Base-by-base conservation (phyloP, 352 stramenopile species). In the Pythium aphanidermatum region DNA sequence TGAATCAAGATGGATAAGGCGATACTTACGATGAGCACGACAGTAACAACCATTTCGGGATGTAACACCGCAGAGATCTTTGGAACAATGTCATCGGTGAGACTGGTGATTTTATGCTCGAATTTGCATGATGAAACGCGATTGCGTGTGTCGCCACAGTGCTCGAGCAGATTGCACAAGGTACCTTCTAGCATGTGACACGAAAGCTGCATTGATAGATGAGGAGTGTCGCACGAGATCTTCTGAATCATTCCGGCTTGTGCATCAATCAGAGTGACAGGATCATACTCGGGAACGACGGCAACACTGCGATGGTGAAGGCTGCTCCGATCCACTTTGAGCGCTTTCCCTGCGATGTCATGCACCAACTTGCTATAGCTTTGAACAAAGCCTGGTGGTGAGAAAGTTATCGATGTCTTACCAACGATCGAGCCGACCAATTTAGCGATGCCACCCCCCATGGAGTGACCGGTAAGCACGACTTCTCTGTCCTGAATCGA, bases 141-240 rank as follows among this genome's bases (percentile, higher is more conserved):
- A 7, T 61, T 43, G 23, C 68, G 59, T 4, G 61, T 38, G 51
- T 86, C 79, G 13, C 79, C 77, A 45, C 79, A 89, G 47, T 94
- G 75, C 37, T 91, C 72, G 0, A 94, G 50, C 24, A 92, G 51
- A 43, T 93, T 94, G 56, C 80, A 92, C 24, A 95, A 49, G 17
- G 81, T 91, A 38, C 81, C 76, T 71, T 95, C 83, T n/a, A 95
- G 79, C 83, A 96, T 94, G 63, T 96, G 85, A 50, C 85, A 96
- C 11, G 79, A 92, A 13, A 94, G 62, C 41, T 95, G 85, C 73
- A 94, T 91, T 33, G 85, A 93, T 26, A 95, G 53, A 32, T 92
- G 79, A 0, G 78, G 74, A 4, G 85, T 91, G 50, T 88, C 74
- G 45, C 85, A 96, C 51, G 85, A 91, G 40, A 96, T 93, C 35